phyloP scores from a whole-genome alignment of 768 basidiomycete genomes.

The Boletus sensibilis region DNA sequence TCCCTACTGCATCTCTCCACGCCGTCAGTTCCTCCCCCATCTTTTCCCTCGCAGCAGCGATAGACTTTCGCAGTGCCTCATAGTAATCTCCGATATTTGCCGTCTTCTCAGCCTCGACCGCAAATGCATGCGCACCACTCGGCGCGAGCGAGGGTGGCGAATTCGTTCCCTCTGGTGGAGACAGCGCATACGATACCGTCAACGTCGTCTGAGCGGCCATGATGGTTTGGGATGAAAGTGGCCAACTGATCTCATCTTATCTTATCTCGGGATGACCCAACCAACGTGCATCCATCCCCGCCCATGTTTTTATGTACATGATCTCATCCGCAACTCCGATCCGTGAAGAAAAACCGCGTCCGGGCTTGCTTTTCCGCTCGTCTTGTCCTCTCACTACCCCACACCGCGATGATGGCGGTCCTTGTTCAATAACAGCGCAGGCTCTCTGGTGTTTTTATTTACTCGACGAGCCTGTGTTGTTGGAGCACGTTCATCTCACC shows the following conservation, averaged over 20 bases:
- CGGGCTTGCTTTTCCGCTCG: neutral
- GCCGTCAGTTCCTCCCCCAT: slow-evolving; percentile 68
- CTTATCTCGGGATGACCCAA: slow-evolving; percentile 16
- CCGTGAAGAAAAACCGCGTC: neutral
- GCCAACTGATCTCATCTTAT: slow-evolving; percentile 16
- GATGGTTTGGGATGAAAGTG: slow-evolving; percentile 1
- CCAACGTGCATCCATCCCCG: slow-evolving; percentile 7
- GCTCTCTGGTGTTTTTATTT: slow-evolving; percentile 23
- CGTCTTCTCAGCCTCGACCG: slow-evolving; percentile 21
- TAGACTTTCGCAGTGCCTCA: slow-evolving; percentile 43
- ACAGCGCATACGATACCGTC: slow-evolving; percentile 23
- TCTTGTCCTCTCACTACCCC: slow-evolving; percentile 9
- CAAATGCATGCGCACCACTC: slow-evolving; percentile 27
- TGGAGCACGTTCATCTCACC: neutral
- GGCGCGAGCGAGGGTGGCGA: slow-evolving; percentile 21
- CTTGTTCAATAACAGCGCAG: slow-evolving; percentile 54
- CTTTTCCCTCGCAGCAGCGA: slow-evolving; percentile 50
- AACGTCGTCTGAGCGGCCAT: slow-evolving; percentile 18
- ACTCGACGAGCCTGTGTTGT: slow-evolving; percentile 23
- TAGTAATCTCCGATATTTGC: slow-evolving; percentile 42
- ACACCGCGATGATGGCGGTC: slow-evolving; percentile 43
- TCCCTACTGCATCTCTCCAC: slow-evolving; percentile 75
- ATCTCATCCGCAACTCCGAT: slow-evolving; percentile 15
- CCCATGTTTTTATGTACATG: neutral
- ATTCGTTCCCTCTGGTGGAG: slow-evolving; percentile 19